Percentiles rank a stretch among this genome's conserved stretches.
Evolutionary conservation across 345 rosid species (phyloP).

Genomic region (Jatropha curcas): DNA sequence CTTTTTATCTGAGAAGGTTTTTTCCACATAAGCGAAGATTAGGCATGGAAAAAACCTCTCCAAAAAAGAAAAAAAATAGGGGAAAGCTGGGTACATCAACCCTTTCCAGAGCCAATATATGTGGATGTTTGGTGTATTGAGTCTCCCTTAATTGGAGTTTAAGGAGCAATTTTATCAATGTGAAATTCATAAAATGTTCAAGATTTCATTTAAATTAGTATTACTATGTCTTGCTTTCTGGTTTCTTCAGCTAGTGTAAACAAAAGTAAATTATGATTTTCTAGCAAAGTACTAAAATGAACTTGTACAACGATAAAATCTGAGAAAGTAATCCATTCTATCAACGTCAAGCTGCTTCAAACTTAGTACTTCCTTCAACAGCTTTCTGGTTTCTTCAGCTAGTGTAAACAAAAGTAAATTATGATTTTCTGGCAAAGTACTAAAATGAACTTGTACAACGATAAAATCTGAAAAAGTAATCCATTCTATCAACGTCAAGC

Average conservation of each 20-base stretch:
- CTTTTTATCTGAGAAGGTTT: background rate
- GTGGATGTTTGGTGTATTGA: too few species aligned
- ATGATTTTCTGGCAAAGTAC: background rate
- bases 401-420: background rate
- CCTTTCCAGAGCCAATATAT: too few species aligned
- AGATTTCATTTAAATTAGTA: background rate
- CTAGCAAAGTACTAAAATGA: background rate
- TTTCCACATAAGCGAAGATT: too few species aligned
- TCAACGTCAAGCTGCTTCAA: conserved; percentile 24
- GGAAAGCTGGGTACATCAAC: too few species aligned
- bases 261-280: too few species aligned
- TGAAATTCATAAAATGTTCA: background rate
- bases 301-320: background rate
- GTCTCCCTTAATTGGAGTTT: too few species aligned
- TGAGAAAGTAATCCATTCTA: background rate
- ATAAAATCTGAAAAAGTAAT: too few species aligned
- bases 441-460: background rate
- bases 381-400: too few species aligned
- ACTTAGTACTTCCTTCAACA: conserved; percentile 19
- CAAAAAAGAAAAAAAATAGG: too few species aligned
- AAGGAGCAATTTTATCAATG: background rate
- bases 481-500: background rate
- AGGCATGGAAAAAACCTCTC: too few species aligned
- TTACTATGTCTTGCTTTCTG: background rate
- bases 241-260: background rate